Evolutionary conservation across 176 grass and related monocot species (phyloP), one percentile per base, ranked within the genome.

Genomic region (Triticum dicoccoides): DNA sequence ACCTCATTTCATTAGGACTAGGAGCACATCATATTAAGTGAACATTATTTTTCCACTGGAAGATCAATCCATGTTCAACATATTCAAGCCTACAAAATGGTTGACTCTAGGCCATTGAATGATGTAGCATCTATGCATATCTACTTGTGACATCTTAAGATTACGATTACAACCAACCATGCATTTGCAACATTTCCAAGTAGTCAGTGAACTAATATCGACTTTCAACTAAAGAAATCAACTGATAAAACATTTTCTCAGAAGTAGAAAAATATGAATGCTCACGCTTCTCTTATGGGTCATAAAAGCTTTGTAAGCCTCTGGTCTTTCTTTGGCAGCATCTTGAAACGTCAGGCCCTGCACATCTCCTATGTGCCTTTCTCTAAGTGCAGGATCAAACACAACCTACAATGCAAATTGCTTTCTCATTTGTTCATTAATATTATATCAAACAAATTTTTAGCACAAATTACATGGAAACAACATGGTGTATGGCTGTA

Each of bases 241-340:
- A 25, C 39, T 73, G n/a, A 47, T 27, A 37, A 25, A 25, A 17
- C 30, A 79, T 45, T 29, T 54, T 80, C 29, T 41, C 7, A 65
- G 69, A 80, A 81, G 4, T 33, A 90, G 2, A n/a, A 65, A 13
- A 4, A 51, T 4, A 77, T 9, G 8, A 68, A 84, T 81, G 69
- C 83, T 92, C 85, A 94, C 93, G 69, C 96, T 93, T 62, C 96
- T 92, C 61, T 88, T 98, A 25, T 87, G 77, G 47, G 87, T 85
- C 29, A 91, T 13, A 73, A 98, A 92, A n/a, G 83, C 35, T 37
- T 92, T 85, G 85, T 94, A 96, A 76, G 96, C 92, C 49, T 81
- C 68, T 84, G 88, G 90, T 66, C 41, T 96, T 71, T 88, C 42
- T 86, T 64, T 92, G 76, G 39, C 79, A 84, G 92, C 90, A 88